These are phyloP conservation scores for Termitomyces heimii DNA, from an alignment of 768 basidiomycete species.

Conservation along the genomic window DNA sequence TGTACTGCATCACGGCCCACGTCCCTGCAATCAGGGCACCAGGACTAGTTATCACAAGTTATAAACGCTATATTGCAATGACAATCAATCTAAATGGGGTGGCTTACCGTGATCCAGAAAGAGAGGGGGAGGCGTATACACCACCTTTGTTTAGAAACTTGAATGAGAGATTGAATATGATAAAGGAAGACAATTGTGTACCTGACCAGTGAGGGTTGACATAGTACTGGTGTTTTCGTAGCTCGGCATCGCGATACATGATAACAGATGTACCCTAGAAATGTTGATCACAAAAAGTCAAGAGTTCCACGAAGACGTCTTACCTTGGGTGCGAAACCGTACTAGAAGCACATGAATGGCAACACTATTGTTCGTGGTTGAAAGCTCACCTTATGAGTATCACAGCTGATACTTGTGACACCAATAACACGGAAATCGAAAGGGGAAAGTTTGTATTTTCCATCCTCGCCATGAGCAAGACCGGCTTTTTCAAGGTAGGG, in stretches of 20 bases:
- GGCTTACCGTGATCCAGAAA: slow-evolving; percentile 83
- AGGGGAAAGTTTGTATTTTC: slow-evolving; percentile 51
- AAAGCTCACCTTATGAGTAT: slow-evolving; percentile 78
- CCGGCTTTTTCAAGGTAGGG: slow-evolving; percentile 86
- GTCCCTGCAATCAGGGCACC: slow-evolving; percentile 91
- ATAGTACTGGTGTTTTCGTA: slow-evolving; percentile 84
- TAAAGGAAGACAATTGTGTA: slow-evolving; percentile 18
- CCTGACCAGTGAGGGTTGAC: slow-evolving; percentile 78
- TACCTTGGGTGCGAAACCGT: slow-evolving; percentile 93
- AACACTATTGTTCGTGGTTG: background rate
- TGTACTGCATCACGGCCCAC: slow-evolving; percentile 95
- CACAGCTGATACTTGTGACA: slow-evolving; percentile 93
- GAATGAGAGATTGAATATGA: background rate
- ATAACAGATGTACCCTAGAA: slow-evolving; percentile 84
- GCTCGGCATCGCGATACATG: slow-evolving; percentile 81
- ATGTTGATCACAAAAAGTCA: background rate
- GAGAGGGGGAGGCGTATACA: slow-evolving; percentile 84
- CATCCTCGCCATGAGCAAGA: slow-evolving; percentile 50
- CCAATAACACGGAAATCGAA: slow-evolving; percentile 92
- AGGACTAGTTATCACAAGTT: slow-evolving; percentile 42
- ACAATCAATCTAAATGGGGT: background rate
- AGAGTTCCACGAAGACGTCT: slow-evolving; percentile 3
- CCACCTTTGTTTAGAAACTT: slow-evolving; percentile 44
- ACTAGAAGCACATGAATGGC: slow-evolving; percentile 35
- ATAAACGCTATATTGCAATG: background rate